A percentile compares a stretch with the other conserved stretches of the same genome.
Conservation (phyloP, 2,329 filamentous ascomycete genomes). For the Calonectria naviculata region DNA sequence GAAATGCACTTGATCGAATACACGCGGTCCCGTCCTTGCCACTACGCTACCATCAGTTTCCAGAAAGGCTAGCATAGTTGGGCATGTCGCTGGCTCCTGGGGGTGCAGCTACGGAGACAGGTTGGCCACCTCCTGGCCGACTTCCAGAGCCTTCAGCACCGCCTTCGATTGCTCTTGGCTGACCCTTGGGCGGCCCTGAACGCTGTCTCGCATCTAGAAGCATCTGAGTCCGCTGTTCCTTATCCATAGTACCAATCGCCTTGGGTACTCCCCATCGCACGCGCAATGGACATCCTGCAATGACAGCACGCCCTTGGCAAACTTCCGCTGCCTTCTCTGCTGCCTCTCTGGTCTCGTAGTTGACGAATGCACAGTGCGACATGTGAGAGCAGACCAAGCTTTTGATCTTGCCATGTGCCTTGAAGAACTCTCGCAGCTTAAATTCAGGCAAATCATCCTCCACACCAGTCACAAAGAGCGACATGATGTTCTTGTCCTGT, state of each 20-base stretch:
- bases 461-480: slow-evolving; percentile 92
- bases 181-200: slow-evolving; percentile 37
- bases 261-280: slow-evolving; percentile 95
- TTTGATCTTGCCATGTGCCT: slow-evolving; percentile 87
- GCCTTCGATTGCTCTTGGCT: slow-evolving; percentile 45
- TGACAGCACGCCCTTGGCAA: slow-evolving; percentile 88
- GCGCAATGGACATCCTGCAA: slow-evolving; percentile 89
- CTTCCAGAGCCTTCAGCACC: slow-evolving; percentile 32
- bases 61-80: slow-evolving; percentile 86
- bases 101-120: slow-evolving; percentile 73
- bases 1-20: slow-evolving; percentile 19
- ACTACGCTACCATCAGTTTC: slow-evolving; percentile 67
- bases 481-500: slow-evolving; percentile 85
- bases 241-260: slow-evolving; percentile 90
- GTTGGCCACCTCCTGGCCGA: slow-evolving; percentile 32
- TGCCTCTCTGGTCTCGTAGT: slow-evolving; percentile 85
- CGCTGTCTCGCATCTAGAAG: slow-evolving; percentile 74
- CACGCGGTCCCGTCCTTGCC: slow-evolving; percentile 39
- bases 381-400: slow-evolving; percentile 96
- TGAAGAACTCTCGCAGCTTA: slow-evolving; percentile 91
- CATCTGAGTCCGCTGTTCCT: slow-evolving; percentile 84
- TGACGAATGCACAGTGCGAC: slow-evolving; percentile 96
- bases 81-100: slow-evolving; percentile 79
- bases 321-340: slow-evolving; percentile 88
- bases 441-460: slow-evolving; percentile 97